A percentile compares a stretch with the other conserved stretches of the same genome.
Evolutionary conservation across 441 rosid species (phyloP).

Genomic region (Monsonia emarginata): DNA sequence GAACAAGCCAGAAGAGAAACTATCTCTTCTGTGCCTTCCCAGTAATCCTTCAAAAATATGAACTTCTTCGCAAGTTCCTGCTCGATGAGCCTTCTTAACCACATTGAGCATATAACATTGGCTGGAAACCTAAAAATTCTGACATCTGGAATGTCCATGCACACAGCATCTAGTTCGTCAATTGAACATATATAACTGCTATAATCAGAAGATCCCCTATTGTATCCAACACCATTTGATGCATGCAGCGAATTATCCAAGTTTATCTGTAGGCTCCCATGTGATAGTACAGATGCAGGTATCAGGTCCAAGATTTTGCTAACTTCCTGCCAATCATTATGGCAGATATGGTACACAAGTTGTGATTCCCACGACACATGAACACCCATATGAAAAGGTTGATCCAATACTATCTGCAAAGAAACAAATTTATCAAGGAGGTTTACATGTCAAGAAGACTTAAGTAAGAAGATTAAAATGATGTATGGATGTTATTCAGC

Average conservation of each 20-base stretch:
- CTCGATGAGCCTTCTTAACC: conserved; percentile 75
- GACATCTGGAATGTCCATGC: conserved; percentile 74
- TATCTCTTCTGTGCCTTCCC: conserved; percentile 76
- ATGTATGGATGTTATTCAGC: background rate
- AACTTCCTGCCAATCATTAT: conserved; percentile 92
- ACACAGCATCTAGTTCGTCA: conserved; percentile 74
- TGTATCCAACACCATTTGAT: conserved; percentile 32
- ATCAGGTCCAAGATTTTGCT: conserved; percentile 63
- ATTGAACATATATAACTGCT: conserved; percentile 51
- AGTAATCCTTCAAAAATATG: conserved; percentile 72
- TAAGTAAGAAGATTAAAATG: background rate
- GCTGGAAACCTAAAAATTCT: conserved; percentile 60
- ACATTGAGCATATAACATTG: conserved; percentile 45
- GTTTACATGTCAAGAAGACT: conserved; percentile 1
- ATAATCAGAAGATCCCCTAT: conserved; percentile 33
- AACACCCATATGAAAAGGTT: conserved; percentile 89
- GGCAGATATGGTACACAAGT: conserved; percentile 75
- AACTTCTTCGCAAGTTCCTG: conserved; percentile 76
- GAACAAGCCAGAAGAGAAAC: conserved; percentile 73
- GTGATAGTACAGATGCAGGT: conserved; percentile 57
- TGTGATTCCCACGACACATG: conserved; percentile 94
- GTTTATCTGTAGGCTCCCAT: conserved; percentile 71
- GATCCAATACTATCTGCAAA: conserved; percentile 90
- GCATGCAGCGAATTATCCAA: conserved; percentile 51
- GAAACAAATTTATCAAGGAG: conserved; percentile 9